Conservation (phyloP, 1,284 basidiomycete species). For the Boletus hoseneyae region DNA sequence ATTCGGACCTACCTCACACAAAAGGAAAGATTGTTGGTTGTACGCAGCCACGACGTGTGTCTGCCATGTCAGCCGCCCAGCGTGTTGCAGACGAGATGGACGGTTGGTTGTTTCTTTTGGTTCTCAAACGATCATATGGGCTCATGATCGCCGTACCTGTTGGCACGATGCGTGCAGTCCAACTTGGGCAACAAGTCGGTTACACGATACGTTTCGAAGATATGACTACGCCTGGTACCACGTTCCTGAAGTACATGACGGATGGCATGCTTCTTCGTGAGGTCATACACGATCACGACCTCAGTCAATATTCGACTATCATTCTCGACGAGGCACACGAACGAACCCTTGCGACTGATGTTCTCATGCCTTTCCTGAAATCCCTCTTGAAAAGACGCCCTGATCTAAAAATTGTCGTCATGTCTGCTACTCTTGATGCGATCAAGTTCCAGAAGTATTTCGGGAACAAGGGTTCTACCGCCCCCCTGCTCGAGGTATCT, state of each 20-base stretch:
- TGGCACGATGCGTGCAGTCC: conserved; percentile 47
- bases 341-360: conserved; percentile 96
- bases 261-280: conserved; percentile 98
- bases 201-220: conserved; percentile 99
- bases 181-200: conserved; percentile 91
- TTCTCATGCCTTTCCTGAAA: conserved; percentile 92
- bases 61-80: conserved; percentile 97
- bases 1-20: conserved; percentile 87
- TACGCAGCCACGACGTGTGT: conserved; percentile 95
- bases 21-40: conserved; percentile 93
- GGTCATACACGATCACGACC: conserved; percentile 93
- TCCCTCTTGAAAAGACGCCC: conserved; percentile 73
- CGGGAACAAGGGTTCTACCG: conserved; percentile 54
- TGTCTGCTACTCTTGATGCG: conserved; percentile 98
- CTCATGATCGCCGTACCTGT: conserved; percentile 6
- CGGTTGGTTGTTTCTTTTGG: conserved; percentile 46
- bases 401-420: conserved; percentile 97
- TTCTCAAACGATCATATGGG: not conserved
- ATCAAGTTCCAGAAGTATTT: conserved; percentile 98
- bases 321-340: conserved; percentile 99
- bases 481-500: conserved; percentile 93
- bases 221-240: conserved; percentile 88
- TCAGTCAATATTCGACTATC: conserved; percentile 92
- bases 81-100: conserved; percentile 99
- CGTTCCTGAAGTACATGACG: conserved; percentile 98